Base-by-base conservation (phyloP, 2,329 filamentous ascomycete species). In the Tolypocladium paradoxum region DNA sequence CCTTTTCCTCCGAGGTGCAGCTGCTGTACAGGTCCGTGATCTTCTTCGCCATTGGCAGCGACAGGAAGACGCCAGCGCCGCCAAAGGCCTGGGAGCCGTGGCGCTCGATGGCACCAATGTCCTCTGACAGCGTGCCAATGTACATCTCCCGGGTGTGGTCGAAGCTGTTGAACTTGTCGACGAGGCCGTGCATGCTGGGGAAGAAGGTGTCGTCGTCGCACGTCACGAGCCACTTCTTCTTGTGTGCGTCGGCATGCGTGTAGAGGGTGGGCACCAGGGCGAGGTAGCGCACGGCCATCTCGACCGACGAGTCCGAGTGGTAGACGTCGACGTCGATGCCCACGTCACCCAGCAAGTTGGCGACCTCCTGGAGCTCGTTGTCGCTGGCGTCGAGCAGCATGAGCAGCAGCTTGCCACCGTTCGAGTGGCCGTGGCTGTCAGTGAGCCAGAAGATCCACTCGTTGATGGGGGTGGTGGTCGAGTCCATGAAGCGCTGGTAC, bases 121-220 rank as follows among this genome's bases (percentile, higher is more conserved):
- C 80, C 64, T 85, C 82, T 0, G 82, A 83, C 16, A 85, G 64
- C 6, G 79, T 80, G 45, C 82, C 82, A 46, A 84, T 73, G 61
- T 84, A 85, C 61, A 81, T 74, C 54, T 76, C 71, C 48, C 73
- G 66, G 1, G 66, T 70, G 54, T 77, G 68, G 58, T 84, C 77
- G 60, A 76, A 80, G 5, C 71, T 65, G n/a, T 66, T 67, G 43
- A 84, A 70, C 48, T 72, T 76, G 37, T 77, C 69, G 3, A 76
- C 69, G 14, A 85, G 67, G 12, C 68, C 73, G 51, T 81, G 70
- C 64, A 83, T 80, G 54, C 76, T 82, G 6, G 77, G 75, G 70
- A 84, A 84, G 62, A 83, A 84, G 3, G 82, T 85, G 57, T 85
- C 82, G 58, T 85, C 82, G 58, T 85, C 81, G 62, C 82, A 83